Evolutionary conservation across 2,329 filamentous ascomycete genomes (phyloP).

Genomic region (Diaporthe australafricana): DNA sequence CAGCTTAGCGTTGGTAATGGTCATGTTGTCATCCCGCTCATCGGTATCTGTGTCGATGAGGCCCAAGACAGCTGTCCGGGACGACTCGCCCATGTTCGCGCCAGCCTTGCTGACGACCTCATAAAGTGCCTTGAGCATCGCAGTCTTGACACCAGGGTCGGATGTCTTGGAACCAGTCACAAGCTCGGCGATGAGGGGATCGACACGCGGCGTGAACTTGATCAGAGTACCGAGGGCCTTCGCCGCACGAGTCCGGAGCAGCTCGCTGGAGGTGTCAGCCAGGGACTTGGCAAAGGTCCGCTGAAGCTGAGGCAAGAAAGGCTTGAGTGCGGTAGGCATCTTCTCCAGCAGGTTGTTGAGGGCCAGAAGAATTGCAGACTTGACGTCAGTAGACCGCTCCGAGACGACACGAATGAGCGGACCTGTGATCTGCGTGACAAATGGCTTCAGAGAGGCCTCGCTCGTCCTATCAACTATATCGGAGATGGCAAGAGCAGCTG

Average conservation of each 20-base stretch:
- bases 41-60: slow-evolving; percentile 89
- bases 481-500: slow-evolving; percentile 91
- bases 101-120: slow-evolving; percentile 97
- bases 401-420: slow-evolving; percentile 98
- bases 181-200: slow-evolving; percentile 91
- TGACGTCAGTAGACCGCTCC: slow-evolving; percentile 95
- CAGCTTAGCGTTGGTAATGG: slow-evolving; percentile 89
- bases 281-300: slow-evolving; percentile 96
- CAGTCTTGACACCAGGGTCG: slow-evolving; percentile 88
- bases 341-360: slow-evolving; percentile 96
- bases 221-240: slow-evolving; percentile 96
- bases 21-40: slow-evolving; percentile 80
- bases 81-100: slow-evolving; percentile 92
- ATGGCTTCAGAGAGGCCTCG: slow-evolving; percentile 88
- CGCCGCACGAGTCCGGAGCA: slow-evolving; percentile 87
- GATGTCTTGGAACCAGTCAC: slow-evolving; percentile 95
- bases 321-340: slow-evolving; percentile 94
- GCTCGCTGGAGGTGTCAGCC: slow-evolving; percentile 91
- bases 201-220: slow-evolving; percentile 93
- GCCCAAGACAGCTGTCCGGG: slow-evolving; percentile 84
- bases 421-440: slow-evolving; percentile 97
- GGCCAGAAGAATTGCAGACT: slow-evolving; percentile 91
- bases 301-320: slow-evolving; percentile 96
- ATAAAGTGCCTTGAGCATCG: slow-evolving; percentile 96
- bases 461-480: slow-evolving; percentile 95